Evolutionary conservation across 2,329 filamentous ascomycete species (phyloP).

Genomic region (Colletotrichum karsti): DNA sequence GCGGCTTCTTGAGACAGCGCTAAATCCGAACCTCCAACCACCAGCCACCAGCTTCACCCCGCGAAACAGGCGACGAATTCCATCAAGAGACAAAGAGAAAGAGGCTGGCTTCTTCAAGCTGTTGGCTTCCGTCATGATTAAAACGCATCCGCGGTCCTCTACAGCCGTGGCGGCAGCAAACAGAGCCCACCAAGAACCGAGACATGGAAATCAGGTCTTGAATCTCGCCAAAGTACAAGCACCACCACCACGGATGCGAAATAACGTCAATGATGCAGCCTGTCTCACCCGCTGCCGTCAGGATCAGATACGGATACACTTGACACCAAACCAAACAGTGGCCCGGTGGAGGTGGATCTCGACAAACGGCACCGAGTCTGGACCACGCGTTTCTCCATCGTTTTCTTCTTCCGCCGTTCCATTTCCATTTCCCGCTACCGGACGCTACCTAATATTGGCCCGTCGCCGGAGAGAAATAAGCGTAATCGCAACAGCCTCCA

Average conservation of each 20-base stretch:
- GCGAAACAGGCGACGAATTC: background rate
- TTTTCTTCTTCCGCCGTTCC: background rate
- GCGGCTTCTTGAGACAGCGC: background rate
- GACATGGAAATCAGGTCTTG: background rate
- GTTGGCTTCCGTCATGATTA: background rate
- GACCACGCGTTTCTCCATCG: background rate
- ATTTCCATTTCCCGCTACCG: background rate
- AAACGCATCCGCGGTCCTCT: too few species aligned
- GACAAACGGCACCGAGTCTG: background rate
- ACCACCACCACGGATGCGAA: background rate
- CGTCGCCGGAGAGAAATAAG: background rate
- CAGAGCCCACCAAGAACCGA: background rate
- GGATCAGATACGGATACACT: too few species aligned
- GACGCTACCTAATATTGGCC: background rate
- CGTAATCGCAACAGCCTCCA: slow-evolving; percentile 7
- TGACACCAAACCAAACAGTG: background rate
- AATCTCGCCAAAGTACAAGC: background rate
- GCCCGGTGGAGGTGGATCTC: background rate
- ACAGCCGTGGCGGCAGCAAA: slow-evolving; percentile 1
- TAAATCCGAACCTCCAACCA: background rate
- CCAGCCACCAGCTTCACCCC: background rate
- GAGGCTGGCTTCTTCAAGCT: background rate
- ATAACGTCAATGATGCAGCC: background rate
- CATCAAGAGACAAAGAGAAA: background rate
- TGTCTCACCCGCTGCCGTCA: background rate